A percentile compares a stretch with the other conserved stretches of the same genome.
Evolutionary conservation across 768 basidiomycete genomes (phyloP).

Genomic region (Postia placenta): DNA sequence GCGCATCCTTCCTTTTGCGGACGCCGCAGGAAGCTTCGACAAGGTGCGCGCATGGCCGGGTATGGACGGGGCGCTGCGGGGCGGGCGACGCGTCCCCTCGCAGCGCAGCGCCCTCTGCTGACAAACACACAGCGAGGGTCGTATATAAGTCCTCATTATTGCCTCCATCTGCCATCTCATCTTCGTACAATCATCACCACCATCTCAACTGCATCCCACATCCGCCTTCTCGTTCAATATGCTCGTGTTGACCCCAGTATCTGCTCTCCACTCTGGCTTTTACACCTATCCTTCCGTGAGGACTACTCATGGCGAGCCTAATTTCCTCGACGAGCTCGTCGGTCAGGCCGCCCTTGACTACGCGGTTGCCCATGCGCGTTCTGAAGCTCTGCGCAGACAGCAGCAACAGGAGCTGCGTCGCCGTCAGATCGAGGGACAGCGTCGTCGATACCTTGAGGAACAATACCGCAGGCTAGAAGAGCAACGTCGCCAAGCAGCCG

Average conservation of each 20-base stretch:
- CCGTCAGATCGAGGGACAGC: not conserved
- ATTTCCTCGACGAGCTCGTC: constrained; percentile 7
- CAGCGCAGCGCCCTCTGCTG: constrained; percentile 10
- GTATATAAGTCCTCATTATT: constrained; percentile 7
- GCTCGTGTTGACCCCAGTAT: constrained; percentile 12
- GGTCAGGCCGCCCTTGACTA: constrained; percentile 15
- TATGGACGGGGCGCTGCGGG: constrained; percentile 5
- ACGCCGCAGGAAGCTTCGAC: constrained; percentile 3
- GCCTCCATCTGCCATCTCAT: not conserved
- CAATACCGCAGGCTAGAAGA: too few relatives aligned
- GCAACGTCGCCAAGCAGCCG: not conserved
- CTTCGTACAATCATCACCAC: not conserved
- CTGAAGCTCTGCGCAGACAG: constrained; percentile 12
- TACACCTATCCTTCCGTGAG: not conserved
- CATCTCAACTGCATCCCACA: not conserved
- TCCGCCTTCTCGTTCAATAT: constrained; percentile 4
- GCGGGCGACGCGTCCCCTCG: not conserved
- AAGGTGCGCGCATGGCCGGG: constrained; percentile 1
- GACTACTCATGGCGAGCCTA: constrained; percentile 6
- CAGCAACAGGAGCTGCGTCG: constrained; percentile 5
- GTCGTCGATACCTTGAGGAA: too few relatives aligned
- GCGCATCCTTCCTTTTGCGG: not conserved
- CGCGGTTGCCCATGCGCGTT: constrained; percentile 15
- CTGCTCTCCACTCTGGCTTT: not conserved
- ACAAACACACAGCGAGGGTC: constrained; percentile 3